Conservation (phyloP, 768 basidiomycete species). For the Rickenella mellea region DNA sequence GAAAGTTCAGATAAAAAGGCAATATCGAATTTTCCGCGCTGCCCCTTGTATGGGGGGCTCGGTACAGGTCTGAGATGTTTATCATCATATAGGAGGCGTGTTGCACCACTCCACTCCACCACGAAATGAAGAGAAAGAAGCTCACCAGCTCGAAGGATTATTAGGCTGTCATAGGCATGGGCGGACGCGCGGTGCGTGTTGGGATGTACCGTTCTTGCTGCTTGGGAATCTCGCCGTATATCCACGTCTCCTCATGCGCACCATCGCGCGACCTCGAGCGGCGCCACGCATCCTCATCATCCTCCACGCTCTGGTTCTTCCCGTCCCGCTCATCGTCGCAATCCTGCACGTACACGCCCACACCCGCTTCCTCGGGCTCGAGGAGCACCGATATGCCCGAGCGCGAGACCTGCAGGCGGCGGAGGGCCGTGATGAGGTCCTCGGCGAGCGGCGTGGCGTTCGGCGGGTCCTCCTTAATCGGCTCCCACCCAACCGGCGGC, state of each 20-base stretch:
- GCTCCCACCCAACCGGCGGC: conserved; percentile 96
- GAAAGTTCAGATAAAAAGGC: conserved; percentile 43
- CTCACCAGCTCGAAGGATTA: conserved; percentile 7
- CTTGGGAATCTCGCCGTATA: conserved; percentile 41
- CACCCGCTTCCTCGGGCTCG: conserved; percentile 63
- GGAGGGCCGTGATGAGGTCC: conserved; percentile 76
- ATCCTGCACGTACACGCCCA: conserved; percentile 73
- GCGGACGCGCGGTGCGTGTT: conserved; percentile 48
- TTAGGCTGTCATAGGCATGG: conserved; percentile 20
- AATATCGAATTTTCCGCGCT: conserved; percentile 54
- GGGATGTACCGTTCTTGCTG: conserved; percentile 42
- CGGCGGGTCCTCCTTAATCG: conserved; percentile 81
- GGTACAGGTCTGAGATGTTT: conserved; percentile 69
- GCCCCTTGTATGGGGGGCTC: conserved; percentile 36
- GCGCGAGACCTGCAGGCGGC: conserved; percentile 48
- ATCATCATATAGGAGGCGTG: conserved; percentile 41
- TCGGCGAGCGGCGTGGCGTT: conserved; percentile 76
- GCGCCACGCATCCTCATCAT: conserved; percentile 14
- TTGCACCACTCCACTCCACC: conserved; percentile 13
- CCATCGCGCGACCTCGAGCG: too few relatives aligned
- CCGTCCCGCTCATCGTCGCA: conserved; percentile 33
- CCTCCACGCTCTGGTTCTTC: conserved; percentile 13
- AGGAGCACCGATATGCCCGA: conserved; percentile 49
- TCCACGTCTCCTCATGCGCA: conserved; percentile 37
- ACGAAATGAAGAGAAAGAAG: conserved; percentile 5